Evolutionary conservation across 2,329 filamentous ascomycete genomes (phyloP).

Genomic region (Rhynchosporium graminicola): DNA sequence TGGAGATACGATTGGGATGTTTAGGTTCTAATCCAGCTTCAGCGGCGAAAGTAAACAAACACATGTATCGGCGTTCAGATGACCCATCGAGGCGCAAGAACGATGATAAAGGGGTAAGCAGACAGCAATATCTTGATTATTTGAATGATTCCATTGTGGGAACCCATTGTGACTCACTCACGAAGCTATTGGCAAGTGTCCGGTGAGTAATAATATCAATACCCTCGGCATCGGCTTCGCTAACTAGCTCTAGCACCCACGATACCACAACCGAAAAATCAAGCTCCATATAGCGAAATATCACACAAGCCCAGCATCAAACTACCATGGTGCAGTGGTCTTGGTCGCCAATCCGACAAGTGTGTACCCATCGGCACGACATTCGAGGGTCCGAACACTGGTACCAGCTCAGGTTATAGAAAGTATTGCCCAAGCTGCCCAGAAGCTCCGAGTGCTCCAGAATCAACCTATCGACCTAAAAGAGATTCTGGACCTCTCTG

Average conservation of each 20-base stretch:
- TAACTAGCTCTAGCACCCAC: not conserved
- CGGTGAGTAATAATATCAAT: not conserved
- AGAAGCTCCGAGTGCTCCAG: not conserved
- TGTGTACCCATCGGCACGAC: slow-evolving; percentile 1
- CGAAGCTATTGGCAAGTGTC: not conserved
- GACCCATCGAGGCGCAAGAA: not conserved
- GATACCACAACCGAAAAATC: not conserved
- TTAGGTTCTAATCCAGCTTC: not conserved
- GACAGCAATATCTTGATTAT: not conserved
- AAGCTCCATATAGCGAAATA: not conserved
- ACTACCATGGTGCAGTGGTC: not conserved
- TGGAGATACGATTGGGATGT: not conserved
- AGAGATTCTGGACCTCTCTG: not conserved
- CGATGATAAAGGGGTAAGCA: not conserved
- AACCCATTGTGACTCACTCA: not conserved
- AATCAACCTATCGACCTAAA: not conserved
- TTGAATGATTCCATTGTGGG: not conserved
- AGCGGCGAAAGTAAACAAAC: not conserved
- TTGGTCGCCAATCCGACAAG: not conserved
- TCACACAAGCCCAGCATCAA: not conserved
- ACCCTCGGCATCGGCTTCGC: not conserved
- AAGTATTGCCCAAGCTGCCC: not conserved
- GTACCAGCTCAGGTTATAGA: slow-evolving; percentile 3
- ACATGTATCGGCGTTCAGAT: not conserved
- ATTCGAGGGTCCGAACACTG: not conserved